These are phyloP conservation scores for Citropsis articulata DNA, from an alignment of 345 rosid genomes.

Conservation along the genomic window DNA sequence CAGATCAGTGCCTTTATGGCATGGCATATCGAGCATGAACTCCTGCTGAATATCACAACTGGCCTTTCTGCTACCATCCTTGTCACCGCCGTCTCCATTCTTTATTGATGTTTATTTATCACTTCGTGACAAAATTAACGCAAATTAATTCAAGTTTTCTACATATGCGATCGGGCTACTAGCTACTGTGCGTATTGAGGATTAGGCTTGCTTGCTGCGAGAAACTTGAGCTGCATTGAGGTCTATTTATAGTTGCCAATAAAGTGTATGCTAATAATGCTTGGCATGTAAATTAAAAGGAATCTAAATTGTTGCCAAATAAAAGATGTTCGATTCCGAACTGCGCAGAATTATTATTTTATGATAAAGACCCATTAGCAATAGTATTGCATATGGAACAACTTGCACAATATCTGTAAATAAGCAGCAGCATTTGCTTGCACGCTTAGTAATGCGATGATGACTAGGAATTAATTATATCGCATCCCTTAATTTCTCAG, in stretches of 20 bases:
- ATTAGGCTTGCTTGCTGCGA: neutral
- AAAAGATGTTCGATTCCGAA: conserved; percentile 10
- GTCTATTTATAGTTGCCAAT: conserved; percentile 10
- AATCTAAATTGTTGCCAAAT: neutral
- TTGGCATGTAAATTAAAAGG: too few species aligned
- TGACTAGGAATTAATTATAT: neutral
- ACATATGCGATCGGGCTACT: too few species aligned
- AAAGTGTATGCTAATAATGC: too few species aligned
- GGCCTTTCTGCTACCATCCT: conserved; percentile 64
- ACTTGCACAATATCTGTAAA: too few species aligned
- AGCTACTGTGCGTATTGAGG: neutral
- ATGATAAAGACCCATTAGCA: neutral
- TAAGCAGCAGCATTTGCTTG: too few species aligned
- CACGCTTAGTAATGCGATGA: too few species aligned
- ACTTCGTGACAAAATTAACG: too few species aligned
- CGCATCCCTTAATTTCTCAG: neutral
- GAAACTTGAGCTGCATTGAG: neutral
- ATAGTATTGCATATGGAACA: neutral
- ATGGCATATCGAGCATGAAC: conserved; percentile 73
- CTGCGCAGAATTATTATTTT: conserved; percentile 5
- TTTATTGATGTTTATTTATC: too few species aligned
- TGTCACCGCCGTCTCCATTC: conserved; percentile 30
- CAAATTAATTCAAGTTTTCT: neutral
- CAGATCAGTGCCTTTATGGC: conserved; percentile 61
- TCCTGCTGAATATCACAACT: conserved; percentile 84